Conservation (phyloP, 2,329 filamentous ascomycete genomes). For the Aspergillus sergii region DNA sequence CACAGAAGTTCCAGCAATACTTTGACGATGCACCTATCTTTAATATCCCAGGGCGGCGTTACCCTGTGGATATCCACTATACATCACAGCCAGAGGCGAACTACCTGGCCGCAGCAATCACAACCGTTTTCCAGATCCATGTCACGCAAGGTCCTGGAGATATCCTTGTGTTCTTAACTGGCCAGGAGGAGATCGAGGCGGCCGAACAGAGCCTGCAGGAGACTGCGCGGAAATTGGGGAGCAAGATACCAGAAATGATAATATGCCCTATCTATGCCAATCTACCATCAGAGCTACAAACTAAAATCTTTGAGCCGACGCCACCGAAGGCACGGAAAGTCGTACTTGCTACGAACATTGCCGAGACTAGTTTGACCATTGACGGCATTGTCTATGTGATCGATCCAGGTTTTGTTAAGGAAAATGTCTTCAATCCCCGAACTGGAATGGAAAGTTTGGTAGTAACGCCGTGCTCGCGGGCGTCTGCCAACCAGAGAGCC, state of each 20-base stretch:
- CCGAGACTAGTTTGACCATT: constrained; percentile 92
- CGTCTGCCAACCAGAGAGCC: constrained; percentile 88
- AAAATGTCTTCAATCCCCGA: constrained; percentile 88
- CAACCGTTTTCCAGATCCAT: constrained; percentile 94
- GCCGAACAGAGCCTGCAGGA: constrained; percentile 83
- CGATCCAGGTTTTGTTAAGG: constrained; percentile 92
- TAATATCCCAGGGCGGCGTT: constrained; percentile 86
- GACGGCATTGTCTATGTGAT: constrained; percentile 97
- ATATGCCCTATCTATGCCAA: constrained; percentile 95
- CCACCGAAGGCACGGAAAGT: constrained; percentile 85
- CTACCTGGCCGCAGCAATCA: constrained; percentile 87
- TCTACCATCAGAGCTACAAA: constrained; percentile 84
- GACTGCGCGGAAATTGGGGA: constrained; percentile 83
- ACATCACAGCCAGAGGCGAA: constrained; percentile 90
- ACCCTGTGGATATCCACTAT: constrained; percentile 89
- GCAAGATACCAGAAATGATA: constrained; percentile 80
- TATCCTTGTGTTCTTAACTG: constrained; percentile 91
- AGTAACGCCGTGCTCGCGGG: constrained; percentile 86
- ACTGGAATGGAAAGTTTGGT: constrained; percentile 92
- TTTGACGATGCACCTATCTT: constrained; percentile 94
- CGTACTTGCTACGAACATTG: constrained; percentile 93
- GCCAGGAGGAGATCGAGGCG: constrained; percentile 93
- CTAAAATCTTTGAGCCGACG: constrained; percentile 92
- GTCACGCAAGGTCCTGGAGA: constrained; percentile 82
- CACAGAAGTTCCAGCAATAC: constrained; percentile 86